These are phyloP conservation scores for Fusarium algeriense DNA, from an alignment of 2,329 filamentous ascomycete species.

Conservation along the genomic window DNA sequence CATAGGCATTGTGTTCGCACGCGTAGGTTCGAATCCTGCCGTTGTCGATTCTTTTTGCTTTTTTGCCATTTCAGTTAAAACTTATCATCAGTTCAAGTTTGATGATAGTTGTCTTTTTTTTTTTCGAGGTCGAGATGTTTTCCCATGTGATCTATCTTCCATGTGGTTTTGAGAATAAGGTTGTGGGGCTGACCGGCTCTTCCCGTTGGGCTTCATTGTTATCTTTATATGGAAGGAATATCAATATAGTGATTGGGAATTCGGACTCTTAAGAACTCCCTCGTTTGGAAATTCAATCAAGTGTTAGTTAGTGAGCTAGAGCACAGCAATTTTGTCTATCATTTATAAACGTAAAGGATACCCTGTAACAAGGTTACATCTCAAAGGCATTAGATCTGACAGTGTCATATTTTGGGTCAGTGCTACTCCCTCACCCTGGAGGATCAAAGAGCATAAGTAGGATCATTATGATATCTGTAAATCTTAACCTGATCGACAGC, in stretches of 20 bases:
- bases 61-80: fast-evolving
- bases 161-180: neutral
- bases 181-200: neutral
- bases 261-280: neutral
- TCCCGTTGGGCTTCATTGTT: too few species aligned
- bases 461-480: neutral
- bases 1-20: slow-evolving; percentile 36
- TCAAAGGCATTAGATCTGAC: neutral
- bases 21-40: slow-evolving; percentile 38
- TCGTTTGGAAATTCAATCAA: neutral
- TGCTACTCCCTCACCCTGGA: neutral
- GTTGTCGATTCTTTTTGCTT: slow-evolving; percentile 18
- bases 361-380: neutral
- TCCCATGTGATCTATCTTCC: neutral
- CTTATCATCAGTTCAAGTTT: too few species aligned
- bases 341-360: neutral
- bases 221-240: neutral
- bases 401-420: neutral
- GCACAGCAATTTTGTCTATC: neutral
- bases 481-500: neutral
- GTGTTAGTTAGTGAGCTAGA: neutral
- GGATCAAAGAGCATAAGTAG: neutral
- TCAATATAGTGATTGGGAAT: neutral
- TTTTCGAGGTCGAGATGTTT: neutral
- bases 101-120: fast-evolving